A percentile compares a stretch with the other conserved stretches of the same genome.
Conservation (phyloP, 2,329 filamentous ascomycete species). For the Colletotrichum theobromicola region DNA sequence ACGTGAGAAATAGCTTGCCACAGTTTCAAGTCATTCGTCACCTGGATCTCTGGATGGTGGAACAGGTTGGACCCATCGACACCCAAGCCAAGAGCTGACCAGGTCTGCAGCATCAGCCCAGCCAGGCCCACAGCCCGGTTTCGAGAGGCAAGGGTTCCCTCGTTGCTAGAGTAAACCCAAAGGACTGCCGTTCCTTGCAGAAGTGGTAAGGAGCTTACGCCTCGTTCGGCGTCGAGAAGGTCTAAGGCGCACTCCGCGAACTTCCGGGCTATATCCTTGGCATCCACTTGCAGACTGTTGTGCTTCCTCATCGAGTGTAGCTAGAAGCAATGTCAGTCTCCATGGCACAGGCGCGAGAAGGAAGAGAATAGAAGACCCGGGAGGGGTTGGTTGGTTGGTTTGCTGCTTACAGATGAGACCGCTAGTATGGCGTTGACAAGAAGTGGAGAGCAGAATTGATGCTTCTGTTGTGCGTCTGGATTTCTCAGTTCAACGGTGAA, state of each 20-base stretch:
- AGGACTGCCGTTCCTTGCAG: constrained; percentile 25
- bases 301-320: not conserved
- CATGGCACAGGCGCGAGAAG: not conserved
- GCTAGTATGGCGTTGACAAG: constrained; percentile 28
- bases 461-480: not conserved
- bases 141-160: not conserved
- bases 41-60: not conserved
- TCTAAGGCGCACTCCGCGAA: constrained; percentile 1
- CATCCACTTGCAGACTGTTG: not conserved
- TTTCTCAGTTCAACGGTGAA: constrained; percentile 20
- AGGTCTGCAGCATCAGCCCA: not conserved
- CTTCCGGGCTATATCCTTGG: not conserved
- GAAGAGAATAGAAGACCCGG: not conserved
- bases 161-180: not conserved
- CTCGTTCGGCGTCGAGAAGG: not conserved
- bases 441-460: constrained; percentile 25
- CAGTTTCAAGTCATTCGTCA: not conserved
- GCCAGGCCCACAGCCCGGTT: not conserved
- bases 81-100: not conserved
- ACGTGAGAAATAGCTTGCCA: constrained; percentile 20
- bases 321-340: not conserved
- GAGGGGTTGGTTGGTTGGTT: not conserved
- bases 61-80: not conserved
- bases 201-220: constrained; percentile 9
- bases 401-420: constrained; percentile 22